Base-by-base conservation (phyloP, 2,329 filamentous ascomycete species). In the Penicillium freii region DNA sequence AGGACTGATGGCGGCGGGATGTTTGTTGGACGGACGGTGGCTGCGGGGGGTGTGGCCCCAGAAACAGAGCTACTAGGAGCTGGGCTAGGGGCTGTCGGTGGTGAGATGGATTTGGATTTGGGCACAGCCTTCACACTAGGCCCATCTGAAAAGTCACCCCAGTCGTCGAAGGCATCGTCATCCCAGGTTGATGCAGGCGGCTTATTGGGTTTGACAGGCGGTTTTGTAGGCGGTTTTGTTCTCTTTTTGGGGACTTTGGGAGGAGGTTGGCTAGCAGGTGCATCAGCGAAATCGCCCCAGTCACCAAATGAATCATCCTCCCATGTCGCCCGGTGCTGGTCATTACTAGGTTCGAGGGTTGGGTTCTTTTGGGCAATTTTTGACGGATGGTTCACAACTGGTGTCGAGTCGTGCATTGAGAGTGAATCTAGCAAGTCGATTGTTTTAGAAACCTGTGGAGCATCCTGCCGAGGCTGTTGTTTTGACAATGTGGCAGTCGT, bases 1-100 rank as follows among this genome's bases (percentile, higher is more conserved):
- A 97, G 80, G 21, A 96, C 82, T 0, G 90, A 90, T 1, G 93
- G 93, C 5, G 93, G 93, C 10, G 93, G 93, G 8, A 97, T 86
- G 69, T 96, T 97, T 19, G 87, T 91, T 5, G 92, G 92, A 6
- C 91, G 89, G 48, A 76, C 66, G 7, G 25, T 62, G 27, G 58
- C 34, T 15, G 61, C 10, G 52, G 68, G 60, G 40, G 60, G 38
- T 25, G 62, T 31, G 19, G 34, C 47, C n/a, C 42, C 44, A 9
- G 60, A 58, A 10, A 53, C 52, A 40, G 60, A 66, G 33, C 54
- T 66, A 23, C 40, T 53, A 13, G 54, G 47, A 29, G 48, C 34
- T 57, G 55, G 54, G n/a, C 36, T 58, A 58, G 62, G 27, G 17
- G 46, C 47, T 54, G 54, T 43, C 40, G 57, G 34, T 13, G 21